Evolutionary conservation across 2,329 filamentous ascomycete genomes (phyloP).

Genomic region (Pseudocercospora ulei): DNA sequence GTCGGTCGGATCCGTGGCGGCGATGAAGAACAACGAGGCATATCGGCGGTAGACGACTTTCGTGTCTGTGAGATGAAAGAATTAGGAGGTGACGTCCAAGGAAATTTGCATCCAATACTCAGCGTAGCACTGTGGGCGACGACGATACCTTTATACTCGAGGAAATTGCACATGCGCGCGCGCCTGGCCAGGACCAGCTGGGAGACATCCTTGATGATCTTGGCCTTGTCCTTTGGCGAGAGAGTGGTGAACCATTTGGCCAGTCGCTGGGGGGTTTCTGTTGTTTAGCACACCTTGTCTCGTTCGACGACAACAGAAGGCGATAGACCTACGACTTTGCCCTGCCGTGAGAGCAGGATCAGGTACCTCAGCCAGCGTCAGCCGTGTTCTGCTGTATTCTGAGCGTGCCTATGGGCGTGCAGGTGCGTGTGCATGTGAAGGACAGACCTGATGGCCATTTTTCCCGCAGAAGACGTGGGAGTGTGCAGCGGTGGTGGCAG

Average conservation of each 20-base stretch:
- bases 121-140: constrained; percentile 22
- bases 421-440: constrained; percentile 4
- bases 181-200: constrained; percentile 91
- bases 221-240: constrained; percentile 95
- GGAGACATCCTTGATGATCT: constrained; percentile 99
- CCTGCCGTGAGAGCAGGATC: constrained; percentile 93
- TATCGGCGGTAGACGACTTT: constrained; percentile 99
- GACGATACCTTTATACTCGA: constrained; percentile 85
- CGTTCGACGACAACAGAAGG: constrained; percentile 17
- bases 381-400: too few relatives aligned
- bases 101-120: constrained; percentile 8
- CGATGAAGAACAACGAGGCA: constrained; percentile 98
- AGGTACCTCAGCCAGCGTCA: constrained; percentile 59
- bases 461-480: constrained; percentile 2
- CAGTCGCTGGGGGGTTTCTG: constrained; percentile 57
- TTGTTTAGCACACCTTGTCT: constrained; percentile 15
- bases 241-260: constrained; percentile 99
- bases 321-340: constrained; percentile 76
- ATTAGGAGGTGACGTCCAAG: constrained; percentile 18
- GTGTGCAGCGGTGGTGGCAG: neutral
- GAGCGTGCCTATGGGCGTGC: constrained; percentile 1
- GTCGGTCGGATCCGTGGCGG: constrained; percentile 90
- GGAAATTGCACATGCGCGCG: constrained; percentile 99
- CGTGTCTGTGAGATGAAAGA: constrained; percentile 54
- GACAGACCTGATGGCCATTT: constrained; percentile 49